phyloP scores from a whole-genome alignment of 148 eudicot genomes.

The Spergularia marina region DNA sequence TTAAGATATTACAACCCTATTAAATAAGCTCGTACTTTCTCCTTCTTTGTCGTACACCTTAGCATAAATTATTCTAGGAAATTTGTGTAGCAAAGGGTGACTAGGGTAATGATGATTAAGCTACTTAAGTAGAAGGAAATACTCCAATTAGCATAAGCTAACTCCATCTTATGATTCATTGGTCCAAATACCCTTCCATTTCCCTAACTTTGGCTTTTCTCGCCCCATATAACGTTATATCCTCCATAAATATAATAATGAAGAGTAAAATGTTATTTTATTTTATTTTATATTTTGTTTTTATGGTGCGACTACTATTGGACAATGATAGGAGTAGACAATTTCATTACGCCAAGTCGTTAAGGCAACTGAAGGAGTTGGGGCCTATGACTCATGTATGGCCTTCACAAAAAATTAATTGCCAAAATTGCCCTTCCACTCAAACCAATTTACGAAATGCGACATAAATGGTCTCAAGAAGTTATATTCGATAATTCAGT shows the following conservation, averaged over 20 bases:
- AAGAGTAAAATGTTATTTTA: background rate
- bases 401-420: too few relatives aligned
- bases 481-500: too few relatives aligned
- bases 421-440: too few relatives aligned
- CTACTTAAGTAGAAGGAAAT: background rate
- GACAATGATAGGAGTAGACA: slow-evolving; percentile 15
- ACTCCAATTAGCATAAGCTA: background rate
- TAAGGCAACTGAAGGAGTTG: background rate
- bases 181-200: background rate
- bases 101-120: too few relatives aligned
- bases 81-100: too few relatives aligned
- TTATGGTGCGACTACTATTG: background rate
- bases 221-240: slow-evolving; percentile 12
- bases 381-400: background rate
- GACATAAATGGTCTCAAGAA: too few relatives aligned
- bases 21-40: too few relatives aligned
- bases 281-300: background rate
- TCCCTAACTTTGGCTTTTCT: slow-evolving; percentile 15
- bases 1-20: too few relatives aligned
- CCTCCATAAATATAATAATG: slow-evolving; percentile 15
- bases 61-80: too few relatives aligned
- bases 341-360: slow-evolving; percentile 30
- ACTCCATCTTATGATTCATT: background rate
- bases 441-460: too few relatives aligned
- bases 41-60: too few relatives aligned